Base-by-base conservation (phyloP, 2,329 filamentous ascomycete genomes). In the Orbilia quercus region DNA sequence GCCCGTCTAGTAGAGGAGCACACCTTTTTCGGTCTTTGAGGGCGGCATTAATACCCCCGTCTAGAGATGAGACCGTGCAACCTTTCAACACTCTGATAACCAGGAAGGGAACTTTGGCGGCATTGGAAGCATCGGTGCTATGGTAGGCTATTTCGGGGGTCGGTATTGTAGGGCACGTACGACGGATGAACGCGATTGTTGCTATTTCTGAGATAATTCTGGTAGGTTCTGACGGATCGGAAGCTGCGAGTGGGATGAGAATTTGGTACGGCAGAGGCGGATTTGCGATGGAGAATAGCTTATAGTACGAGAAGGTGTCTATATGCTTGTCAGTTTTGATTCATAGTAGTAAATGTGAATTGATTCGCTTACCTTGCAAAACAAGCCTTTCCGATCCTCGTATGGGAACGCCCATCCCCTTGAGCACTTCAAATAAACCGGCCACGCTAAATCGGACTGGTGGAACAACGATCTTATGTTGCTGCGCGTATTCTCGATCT, bases 141-240 rank as follows among this genome's bases (percentile, higher is more conserved):
- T 73, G 54, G 42, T 73, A 66, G 14, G 62, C 60, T 25, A 73
- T 20, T 44, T 73, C 69, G 7, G 69, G 69, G 2, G 62, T 62
- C 14, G 69, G 69, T 28, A 73, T 48, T 4, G 69, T 45, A 4
- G 69, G 69, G 12, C 55, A 66, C 7, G 20, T 54, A 20, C 69
- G 45, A 18, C 69, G 69, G 18, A 73, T 62, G 28, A 66, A 73
- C 4, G 69, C 47, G 22, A 73, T 73, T 11, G 69, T 73, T 2
- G 69, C 69, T 2, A 73, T 66, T 28, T 73, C 69, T 1, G 69
- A 73, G 2, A 62, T 38, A 45, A 73, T 73, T 44, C 62, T 65
- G 0, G 60, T 57, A 0, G 62, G 53, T 38, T 73, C 69, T 1
- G 58, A 55, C 7, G 60, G 38, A 40, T 60, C 45, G 2, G 53